phyloP scores from a whole-genome alignment of 1,284 basidiomycete species.

The Boletus calvinii region DNA sequence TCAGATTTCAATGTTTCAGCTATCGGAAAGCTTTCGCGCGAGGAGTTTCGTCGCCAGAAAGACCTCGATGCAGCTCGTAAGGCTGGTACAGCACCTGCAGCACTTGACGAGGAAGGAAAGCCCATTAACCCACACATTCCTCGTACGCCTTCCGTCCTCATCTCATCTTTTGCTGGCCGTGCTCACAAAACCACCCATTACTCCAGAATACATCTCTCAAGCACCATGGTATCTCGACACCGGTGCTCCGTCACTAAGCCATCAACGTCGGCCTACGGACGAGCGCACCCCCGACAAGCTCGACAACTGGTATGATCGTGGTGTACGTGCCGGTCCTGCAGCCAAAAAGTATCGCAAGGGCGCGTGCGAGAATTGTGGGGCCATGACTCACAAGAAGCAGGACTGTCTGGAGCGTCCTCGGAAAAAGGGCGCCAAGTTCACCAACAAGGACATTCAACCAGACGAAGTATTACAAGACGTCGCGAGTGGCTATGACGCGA shows the following conservation, averaged over 20 bases:
- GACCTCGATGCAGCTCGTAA: constrained; percentile 96
- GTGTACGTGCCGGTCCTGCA: constrained; percentile 82
- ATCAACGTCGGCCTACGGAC: constrained; percentile 83
- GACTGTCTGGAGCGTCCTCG: constrained; percentile 97
- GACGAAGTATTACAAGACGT: constrained; percentile 90
- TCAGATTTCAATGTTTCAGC: constrained; percentile 32
- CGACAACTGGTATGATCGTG: constrained; percentile 91
- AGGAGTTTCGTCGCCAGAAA: constrained; percentile 92
- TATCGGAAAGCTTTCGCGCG: constrained; percentile 83
- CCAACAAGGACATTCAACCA: constrained; percentile 85
- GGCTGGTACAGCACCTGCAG: constrained; percentile 95
- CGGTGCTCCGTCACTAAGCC: constrained; percentile 86
- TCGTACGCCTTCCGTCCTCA: constrained; percentile 50
- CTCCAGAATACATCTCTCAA: constrained; percentile 85
- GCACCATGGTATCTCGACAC: constrained; percentile 98
- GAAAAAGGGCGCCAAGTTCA: constrained; percentile 94
- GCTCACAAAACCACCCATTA: not conserved
- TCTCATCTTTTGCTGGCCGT: not conserved
- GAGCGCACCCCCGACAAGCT: constrained; percentile 69
- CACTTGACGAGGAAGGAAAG: constrained; percentile 90
- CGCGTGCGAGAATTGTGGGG: constrained; percentile 98
- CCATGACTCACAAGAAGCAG: constrained; percentile 87
- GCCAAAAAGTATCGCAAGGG: constrained; percentile 97
- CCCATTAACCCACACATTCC: constrained; percentile 99
- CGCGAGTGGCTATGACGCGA: constrained; percentile 86